phyloP scores from a whole-genome alignment of 2,329 filamentous ascomycete species.

The Metarhizium brunneum region DNA sequence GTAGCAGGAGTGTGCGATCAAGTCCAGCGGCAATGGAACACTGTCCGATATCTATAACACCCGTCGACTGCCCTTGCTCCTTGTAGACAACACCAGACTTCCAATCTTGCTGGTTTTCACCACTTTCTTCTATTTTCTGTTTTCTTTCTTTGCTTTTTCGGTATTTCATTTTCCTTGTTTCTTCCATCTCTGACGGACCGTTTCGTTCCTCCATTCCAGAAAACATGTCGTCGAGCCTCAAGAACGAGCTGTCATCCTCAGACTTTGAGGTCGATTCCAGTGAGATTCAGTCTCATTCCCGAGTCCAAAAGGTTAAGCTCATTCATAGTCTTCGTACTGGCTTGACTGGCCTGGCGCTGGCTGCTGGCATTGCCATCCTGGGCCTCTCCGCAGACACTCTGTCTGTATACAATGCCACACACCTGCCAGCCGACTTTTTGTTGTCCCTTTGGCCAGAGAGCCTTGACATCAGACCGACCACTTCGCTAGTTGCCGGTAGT shows the following conservation, averaged over 20 bases:
- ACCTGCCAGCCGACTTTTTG: conserved; percentile 34
- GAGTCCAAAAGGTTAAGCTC: conserved; percentile 27
- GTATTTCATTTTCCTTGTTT: conserved; percentile 1
- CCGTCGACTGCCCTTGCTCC: neutral
- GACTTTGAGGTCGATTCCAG: conserved; percentile 40
- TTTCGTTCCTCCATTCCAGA: conserved; percentile 7
- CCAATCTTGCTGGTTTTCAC: conserved; percentile 7
- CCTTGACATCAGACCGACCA: conserved; percentile 47
- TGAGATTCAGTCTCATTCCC: conserved; percentile 24
- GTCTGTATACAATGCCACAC: conserved; percentile 45
- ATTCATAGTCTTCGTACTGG: conserved; percentile 36
- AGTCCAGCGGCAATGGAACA: neutral
- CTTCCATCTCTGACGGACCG: neutral
- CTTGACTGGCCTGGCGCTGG: conserved; percentile 40
- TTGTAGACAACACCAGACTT: neutral
- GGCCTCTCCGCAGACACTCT: conserved; percentile 46
- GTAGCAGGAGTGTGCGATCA: neutral
- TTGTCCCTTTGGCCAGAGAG: conserved; percentile 49
- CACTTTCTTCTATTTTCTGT: conserved; percentile 1
- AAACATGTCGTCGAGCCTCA: conserved; percentile 20
- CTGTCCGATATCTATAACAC: conserved; percentile 1
- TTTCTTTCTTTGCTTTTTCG: neutral
- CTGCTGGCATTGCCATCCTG: conserved; percentile 41
- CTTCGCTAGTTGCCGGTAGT: conserved; percentile 44
- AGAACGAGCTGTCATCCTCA: conserved; percentile 32